Base-by-base conservation (phyloP, 495 filamentous ascomycete species). In the Parmelia sp. region DNA sequence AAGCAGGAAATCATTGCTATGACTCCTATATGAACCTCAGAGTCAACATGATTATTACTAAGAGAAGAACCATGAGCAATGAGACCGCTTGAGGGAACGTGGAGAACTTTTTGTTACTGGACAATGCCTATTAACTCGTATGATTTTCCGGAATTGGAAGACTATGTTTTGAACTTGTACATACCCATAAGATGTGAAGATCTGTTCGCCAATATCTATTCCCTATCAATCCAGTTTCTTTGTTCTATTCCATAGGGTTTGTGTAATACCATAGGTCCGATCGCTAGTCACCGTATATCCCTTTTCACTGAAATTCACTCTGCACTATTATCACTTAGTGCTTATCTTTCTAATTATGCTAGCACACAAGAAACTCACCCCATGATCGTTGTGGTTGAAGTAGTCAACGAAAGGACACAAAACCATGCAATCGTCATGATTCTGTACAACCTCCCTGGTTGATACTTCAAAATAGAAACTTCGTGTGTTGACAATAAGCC, bases 381-480 rank as follows among this genome's bases (percentile, higher is more conserved):
- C 85, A 4, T 74, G 73, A 68, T 88, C 84, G 2, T 79, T 76
- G 72, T 94, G 92, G 71, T 96, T 96, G 75, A 96, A 91, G 63
- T 92, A 87, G 76, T 96, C 92, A 4, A 90, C 85, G 65, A 95
- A 91, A 2, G 92, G 92, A 74, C 89, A 83, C 66, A 96, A 74
- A 1, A 85, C 88, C 85, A 95, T 89, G 57, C 84, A 83, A 73
- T 94, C 88, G 69, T 90, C 88, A 2, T 74, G 76, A 33, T 78
- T 74, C 35, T 76, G 70, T 0, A 84, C 80, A 19, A 79, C 71
- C 61, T 86, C 80, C 56, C 78, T 73, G 6, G 73, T 77, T 3
- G 79, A 75, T 25, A 76, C 78, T n/a, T 83, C 75, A 75, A 84
- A 89, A 71, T 88, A 93, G 71, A 96, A 92, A 37, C 86, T 88